phyloP scores from a whole-genome alignment of 2,329 filamentous ascomycete species.

The Talaromyces sp. region DNA sequence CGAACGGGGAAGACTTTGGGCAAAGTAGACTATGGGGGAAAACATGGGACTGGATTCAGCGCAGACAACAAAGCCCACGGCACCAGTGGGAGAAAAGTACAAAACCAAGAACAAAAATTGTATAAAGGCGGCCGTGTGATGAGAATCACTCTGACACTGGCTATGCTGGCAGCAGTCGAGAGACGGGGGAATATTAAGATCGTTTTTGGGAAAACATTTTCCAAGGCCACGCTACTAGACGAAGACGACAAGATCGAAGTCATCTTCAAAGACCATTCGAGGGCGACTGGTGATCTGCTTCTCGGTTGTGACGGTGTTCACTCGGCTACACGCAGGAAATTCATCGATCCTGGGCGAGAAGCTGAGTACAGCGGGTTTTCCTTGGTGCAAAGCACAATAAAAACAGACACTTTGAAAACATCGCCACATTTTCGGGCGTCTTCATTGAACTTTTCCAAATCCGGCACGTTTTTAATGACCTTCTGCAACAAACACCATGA shows the following conservation, averaged over 20 bases:
- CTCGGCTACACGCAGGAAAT: slow-evolving; percentile 31
- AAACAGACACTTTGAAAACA: slow-evolving; percentile 16
- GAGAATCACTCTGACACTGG: slow-evolving; percentile 37
- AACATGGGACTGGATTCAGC: slow-evolving; percentile 31
- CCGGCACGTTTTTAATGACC: slow-evolving; percentile 36
- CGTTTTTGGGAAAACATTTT: slow-evolving; percentile 38
- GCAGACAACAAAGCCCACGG: neutral
- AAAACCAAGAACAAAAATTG: slow-evolving; percentile 15
- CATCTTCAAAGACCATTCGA: slow-evolving; percentile 32
- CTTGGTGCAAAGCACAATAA: slow-evolving; percentile 32
- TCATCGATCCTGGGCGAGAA: slow-evolving; percentile 29
- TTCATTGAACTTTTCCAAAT: slow-evolving; percentile 34
- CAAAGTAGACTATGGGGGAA: slow-evolving; percentile 33
- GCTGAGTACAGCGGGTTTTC: slow-evolving; percentile 40
- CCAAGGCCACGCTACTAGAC: slow-evolving; percentile 20
- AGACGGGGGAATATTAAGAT: slow-evolving; percentile 33
- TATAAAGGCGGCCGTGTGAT: slow-evolving; percentile 39
- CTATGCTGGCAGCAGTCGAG: slow-evolving; percentile 35
- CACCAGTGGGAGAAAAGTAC: neutral
- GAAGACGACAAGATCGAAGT: slow-evolving; percentile 2
- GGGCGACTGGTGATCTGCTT: slow-evolving; percentile 30
- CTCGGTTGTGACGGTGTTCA: slow-evolving; percentile 40
- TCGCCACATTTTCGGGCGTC: slow-evolving; percentile 35
- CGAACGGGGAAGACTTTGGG: slow-evolving; percentile 36
- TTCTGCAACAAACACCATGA: slow-evolving; percentile 32